These are phyloP conservation scores for Solanum clarkiae DNA, from an alignment of 257 asterid genomes.

Conservation along the genomic window DNA sequence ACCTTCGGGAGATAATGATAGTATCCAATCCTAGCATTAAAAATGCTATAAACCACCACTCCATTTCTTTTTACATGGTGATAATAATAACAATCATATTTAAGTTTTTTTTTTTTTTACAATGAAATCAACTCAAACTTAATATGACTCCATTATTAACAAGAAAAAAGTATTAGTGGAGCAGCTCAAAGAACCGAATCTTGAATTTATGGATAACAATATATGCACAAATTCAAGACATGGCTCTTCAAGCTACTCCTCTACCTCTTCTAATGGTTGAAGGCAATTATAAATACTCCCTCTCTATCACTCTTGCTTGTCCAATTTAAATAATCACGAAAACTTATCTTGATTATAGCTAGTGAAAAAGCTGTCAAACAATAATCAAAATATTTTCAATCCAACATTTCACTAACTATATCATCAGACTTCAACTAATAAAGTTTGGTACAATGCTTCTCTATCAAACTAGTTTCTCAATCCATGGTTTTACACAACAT, in stretches of 20 bases:
- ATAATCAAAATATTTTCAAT: neutral
- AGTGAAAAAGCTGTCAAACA: neutral
- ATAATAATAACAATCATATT: neutral
- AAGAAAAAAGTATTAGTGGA: neutral
- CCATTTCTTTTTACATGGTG: neutral
- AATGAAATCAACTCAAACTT: neutral
- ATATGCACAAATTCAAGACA: neutral
- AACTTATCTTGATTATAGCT: neutral
- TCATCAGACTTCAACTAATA: neutral
- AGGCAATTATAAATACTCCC: neutral
- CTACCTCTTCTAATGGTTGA: neutral
- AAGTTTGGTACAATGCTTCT: neutral
- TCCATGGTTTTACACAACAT: neutral
- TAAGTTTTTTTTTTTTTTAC: neutral
- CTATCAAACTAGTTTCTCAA: neutral
- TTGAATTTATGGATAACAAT: neutral
- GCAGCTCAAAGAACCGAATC: neutral
- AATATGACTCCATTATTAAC: neutral
- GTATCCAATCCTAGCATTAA: no score
- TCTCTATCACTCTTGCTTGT: neutral
- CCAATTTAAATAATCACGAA: neutral
- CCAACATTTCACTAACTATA: no score
- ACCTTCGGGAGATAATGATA: no score
- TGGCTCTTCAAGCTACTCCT: neutral
- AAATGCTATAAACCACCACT: no score